Conservation (phyloP, 108 stramenopile species). For the Conticribra weissflogii region DNA sequence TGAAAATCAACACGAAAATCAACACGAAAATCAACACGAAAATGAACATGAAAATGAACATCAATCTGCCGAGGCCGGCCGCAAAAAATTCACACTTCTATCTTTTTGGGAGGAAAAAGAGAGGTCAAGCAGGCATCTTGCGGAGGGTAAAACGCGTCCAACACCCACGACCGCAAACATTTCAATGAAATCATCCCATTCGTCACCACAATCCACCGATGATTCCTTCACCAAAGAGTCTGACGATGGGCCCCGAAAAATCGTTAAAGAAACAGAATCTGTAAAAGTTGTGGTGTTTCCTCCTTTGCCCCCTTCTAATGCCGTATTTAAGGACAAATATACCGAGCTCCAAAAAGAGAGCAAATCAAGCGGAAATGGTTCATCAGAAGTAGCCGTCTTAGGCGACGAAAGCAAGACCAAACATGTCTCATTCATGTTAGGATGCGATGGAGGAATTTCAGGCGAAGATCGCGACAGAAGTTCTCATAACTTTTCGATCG, state of each 20-base stretch:
- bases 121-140: neutral
- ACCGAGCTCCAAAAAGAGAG: neutral
- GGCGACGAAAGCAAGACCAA: neutral
- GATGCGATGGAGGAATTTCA: neutral
- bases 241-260: neutral
- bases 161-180: neutral
- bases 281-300: neutral
- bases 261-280: neutral
- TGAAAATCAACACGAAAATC: no score
- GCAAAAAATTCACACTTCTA: neutral
- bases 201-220: neutral
- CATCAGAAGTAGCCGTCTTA: neutral
- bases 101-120: neutral
- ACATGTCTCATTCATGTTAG: neutral
- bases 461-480: neutral
- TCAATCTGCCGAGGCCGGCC: no score
- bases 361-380: neutral
- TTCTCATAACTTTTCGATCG: neutral
- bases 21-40: no score
- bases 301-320: neutral
- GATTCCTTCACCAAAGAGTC: neutral
- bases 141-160: neutral
- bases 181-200: neutral
- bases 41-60: no score
- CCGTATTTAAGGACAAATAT: neutral